Evolutionary conservation across 2,329 filamentous ascomycete species (phyloP), one percentile per base, ranked within the genome.

Genomic region (Xylariaceae sp.): DNA sequence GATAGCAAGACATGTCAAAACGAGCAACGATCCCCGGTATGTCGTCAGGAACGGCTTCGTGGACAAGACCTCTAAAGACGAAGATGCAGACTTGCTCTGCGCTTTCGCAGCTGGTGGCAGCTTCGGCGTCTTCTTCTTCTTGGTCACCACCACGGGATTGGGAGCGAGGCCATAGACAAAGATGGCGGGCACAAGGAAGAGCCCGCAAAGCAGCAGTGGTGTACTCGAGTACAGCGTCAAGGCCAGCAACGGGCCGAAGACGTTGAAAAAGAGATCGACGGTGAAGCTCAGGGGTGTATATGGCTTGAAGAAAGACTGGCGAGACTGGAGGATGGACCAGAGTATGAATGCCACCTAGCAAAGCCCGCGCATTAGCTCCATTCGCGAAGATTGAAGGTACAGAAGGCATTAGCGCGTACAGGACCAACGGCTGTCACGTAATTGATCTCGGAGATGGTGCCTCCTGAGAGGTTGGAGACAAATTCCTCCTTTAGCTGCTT

Each of bases 401-500:
- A 10, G 10, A 54, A 49, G 13, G 48, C 23, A 47, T 50, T 57
- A 64, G 70, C 62, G 73, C 84, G 71, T 83, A 97, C 94, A 71
- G 92, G 87, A 71, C 91, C 90, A 64, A 96, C 88, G 53, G 89
- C 82, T 52, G 90, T 91, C 67, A 97, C 89, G 68, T 84, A 82
- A 73, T 92, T 93, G 77, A 99, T 92, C 73, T 99, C 94, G 66
- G 82, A 78, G 61, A 96, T 86, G 37, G 86, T 82, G 60, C 94
- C 91, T 47, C 94, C 94, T 5, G 88, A 87, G 35, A 96, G 84
- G 73, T 92, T 90, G 57, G 93, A 96, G 70, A 99, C 94, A 73
- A 96, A 96, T 71, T 91, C 91, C 79, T 96, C 92, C 78, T 99
- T 99, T 67, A 88, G 82, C 69, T 88, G 84, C 77, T 97, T 99